Percentiles rank a stretch among this genome's conserved stretches.
Evolutionary conservation across 2,329 filamentous ascomycete genomes (phyloP).

Genomic region (Aspergillus fumigatiaffinis): DNA sequence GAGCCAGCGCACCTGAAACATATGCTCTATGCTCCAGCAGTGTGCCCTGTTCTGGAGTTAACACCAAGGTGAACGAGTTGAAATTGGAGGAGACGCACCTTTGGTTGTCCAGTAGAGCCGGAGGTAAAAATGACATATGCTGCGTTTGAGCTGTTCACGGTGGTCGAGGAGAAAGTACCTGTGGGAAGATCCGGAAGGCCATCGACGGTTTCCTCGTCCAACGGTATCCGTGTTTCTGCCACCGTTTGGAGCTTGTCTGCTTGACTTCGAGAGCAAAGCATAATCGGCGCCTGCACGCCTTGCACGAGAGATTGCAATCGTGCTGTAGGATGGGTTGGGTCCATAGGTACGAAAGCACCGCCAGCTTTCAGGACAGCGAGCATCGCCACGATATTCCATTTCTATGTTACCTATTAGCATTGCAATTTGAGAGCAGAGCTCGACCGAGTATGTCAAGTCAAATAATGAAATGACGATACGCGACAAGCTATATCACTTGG

Average conservation of each 20-base stretch:
- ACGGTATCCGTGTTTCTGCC: slow-evolving; percentile 23
- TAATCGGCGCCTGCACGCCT: slow-evolving; percentile 30
- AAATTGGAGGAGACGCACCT: slow-evolving; percentile 27
- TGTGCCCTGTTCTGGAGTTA: slow-evolving; percentile 46
- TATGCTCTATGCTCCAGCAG: slow-evolving; percentile 60
- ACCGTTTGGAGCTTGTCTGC: slow-evolving; percentile 18
- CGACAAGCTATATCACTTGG: background rate
- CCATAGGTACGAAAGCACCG: slow-evolving; percentile 40
- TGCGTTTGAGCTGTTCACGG: slow-evolving; percentile 30
- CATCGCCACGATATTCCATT: slow-evolving; percentile 42
- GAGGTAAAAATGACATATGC: slow-evolving; percentile 59
- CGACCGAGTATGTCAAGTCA: background rate
- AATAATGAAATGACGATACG: background rate
- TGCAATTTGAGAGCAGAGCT: background rate
- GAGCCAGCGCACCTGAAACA: slow-evolving; percentile 52
- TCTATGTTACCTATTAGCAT: slow-evolving; percentile 21
- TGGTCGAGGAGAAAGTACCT: slow-evolving; percentile 14
- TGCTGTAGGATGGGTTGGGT: slow-evolving; percentile 36
- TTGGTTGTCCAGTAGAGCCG: slow-evolving; percentile 54
- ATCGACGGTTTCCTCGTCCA: slow-evolving; percentile 25
- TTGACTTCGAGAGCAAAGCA: slow-evolving; percentile 31
- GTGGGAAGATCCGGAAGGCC: slow-evolving; percentile 15
- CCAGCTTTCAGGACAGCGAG: slow-evolving; percentile 42
- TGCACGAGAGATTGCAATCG: slow-evolving; percentile 33
- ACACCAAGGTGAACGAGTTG: background rate